Evolutionary conservation across 768 basidiomycete species (phyloP), one percentile per base, ranked within the genome.

Genomic region (Tulasnella calospora): DNA sequence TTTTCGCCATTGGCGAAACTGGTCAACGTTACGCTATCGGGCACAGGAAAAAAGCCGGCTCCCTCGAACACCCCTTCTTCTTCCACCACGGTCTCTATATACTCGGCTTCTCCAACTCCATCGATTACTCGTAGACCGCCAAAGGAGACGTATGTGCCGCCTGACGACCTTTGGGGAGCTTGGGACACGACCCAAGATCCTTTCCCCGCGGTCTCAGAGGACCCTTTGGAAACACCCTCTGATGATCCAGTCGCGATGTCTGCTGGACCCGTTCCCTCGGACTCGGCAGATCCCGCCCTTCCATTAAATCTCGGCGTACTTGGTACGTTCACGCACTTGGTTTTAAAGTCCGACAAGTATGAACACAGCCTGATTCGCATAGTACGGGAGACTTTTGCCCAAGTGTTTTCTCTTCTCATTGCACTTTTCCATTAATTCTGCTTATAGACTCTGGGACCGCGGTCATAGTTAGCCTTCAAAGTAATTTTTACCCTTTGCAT

Each of bases 141-240:
- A 40, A 76, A 51, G 36, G 51, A 57, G 51, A 76, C 75, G 17
- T 76, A 76, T 38, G 75, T 61, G 57, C 51, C 75, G 23, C 75
- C 75, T 38, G 75, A 76, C 27, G 38, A 76, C 75, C 55, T 76
- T 38, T 76, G 75, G 75, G 75, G 75, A 57, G 33, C 38, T 40
- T 76, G 75, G 75, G 75, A 76, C 36, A 38, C 47, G 38, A 36
- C 75, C 27, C 47, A 23, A 57, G 75, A 69, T 44, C 75, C 75
- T 40, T 76, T 76, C 57, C 71, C 71, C 44, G 71, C 71, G n/a
- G 44, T 46, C 71, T 40, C 36, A 40, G 71, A 41, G 71, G 71
- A 72, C 44, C 44, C 71, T 40, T 21, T 72, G 23, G 71, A 40
- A 33, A 72, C 35, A 27, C 38, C n/a, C 9, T 17, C 71, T 17